Base-by-base conservation (phyloP, 352 stramenopile species). In the Hyaloperonospora arabidopsidis region DNA sequence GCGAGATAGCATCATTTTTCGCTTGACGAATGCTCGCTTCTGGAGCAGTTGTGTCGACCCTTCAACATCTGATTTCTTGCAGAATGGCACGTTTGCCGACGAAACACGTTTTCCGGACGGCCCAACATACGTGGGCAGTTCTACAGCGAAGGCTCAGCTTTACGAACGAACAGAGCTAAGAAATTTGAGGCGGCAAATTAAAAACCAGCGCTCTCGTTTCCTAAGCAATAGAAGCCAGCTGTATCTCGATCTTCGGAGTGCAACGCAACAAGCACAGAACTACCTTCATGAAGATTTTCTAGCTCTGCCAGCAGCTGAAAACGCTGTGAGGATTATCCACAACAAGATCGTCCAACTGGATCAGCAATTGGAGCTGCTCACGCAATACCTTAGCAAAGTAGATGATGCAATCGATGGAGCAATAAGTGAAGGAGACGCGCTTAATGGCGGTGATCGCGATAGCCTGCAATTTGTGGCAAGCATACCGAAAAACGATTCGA, bases 251-350 rank as follows among this genome's bases (percentile, higher is more conserved):
- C 62, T 93, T 55, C 88, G 85, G 46, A 89, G 74, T 47, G 82
- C 82, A 10, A 90, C 71, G 0, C 81, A 92, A 25, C 77, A 89
- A 58, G 77, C 79, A 6, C 81, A 92, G 44, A 92, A 89, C 47
- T 92, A 89, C 57, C 43, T 92, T 5, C 81, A 92, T 46, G 81
- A 92, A 79, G 81, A 79, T 1, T 92, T 89, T 35, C 74, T 86
- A 49, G 68, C 77, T 22, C 50, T 87, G 13, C 81, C 81, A 0
- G 79, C 71, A 48, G 81, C 81, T 22, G 81, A 92, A 71, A 76
- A 89, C 60, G 79, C 80, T 0, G 82, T 90, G 40, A 86, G 79
- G 53, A 90, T 88, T 25, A 88, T 93, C 14, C 82, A 88, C 45
- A 68, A 72, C 55, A 93, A 90, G 51, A 87, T 93, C 54, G 57